Base-by-base conservation (phyloP, 164 flowering plant species). In the Macadamia tetraphylla region DNA sequence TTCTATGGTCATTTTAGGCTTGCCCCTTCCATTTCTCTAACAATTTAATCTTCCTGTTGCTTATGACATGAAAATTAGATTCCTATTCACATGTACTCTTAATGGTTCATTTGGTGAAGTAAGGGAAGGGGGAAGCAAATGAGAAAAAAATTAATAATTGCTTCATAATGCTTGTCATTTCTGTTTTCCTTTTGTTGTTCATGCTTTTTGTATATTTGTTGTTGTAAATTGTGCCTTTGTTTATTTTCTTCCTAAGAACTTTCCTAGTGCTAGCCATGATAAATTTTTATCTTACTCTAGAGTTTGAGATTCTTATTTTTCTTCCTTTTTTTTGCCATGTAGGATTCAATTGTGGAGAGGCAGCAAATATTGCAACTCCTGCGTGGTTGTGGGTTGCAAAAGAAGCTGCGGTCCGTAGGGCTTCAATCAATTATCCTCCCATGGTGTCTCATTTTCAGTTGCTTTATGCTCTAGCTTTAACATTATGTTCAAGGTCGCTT, bases 321-420 rank as follows among this genome's bases (percentile, higher is more conserved):
- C 64, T 68, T 8, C 40, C 57, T 63, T 65, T 43, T 48, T 61
- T 69, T 63, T 64, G 49, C 7, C 29, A 29, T 63, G 55, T 66
- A 94, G 99, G 99, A 31, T 94, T 92, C 74, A 94, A 94, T 65
- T 87, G 88, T 80, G 99, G 94, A 29, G 99, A 95, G 84, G 99
- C 99, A 62, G 82, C 99, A 70, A 95, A 95, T 71, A 89, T 95
- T 82, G 99, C 99, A 11, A 95, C 99, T 65, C 99, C 99, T 60
- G 97, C 82, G 81, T 95, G 99, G 99, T 78, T 95, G 81, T 85
- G 69, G 44, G 79, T 91, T 73, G 99, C 99, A 42, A 86, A 86
- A 81, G 97, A 91, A 67, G 96, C 99, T 77, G 99, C 99, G 44
- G 83, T 90, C 48, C 96, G 99, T 65, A 84, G 98, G 81, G 99